A percentile compares a stretch with the other conserved stretches of the same genome.
Conservation (phyloP, 306 rosid genomes). For the Cotoneaster glaucophyllus region DNA sequence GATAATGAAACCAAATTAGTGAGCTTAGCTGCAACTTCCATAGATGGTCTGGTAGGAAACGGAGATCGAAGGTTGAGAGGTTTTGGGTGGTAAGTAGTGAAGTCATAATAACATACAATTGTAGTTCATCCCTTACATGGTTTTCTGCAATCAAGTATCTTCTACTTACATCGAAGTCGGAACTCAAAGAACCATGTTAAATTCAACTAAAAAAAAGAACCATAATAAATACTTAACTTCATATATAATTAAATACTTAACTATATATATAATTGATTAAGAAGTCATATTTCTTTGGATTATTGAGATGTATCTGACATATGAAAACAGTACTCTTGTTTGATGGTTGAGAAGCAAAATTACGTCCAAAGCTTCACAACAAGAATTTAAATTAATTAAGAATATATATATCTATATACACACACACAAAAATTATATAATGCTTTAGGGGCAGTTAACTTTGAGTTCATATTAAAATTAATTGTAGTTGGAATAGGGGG, state of each 20-base stretch:
- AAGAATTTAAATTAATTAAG: neutral
- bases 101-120: neutral
- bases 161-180: neutral
- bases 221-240: neutral
- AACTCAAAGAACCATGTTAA: neutral
- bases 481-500: conserved; percentile 83
- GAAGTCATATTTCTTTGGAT: neutral
- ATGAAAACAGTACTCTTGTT: conserved; percentile 30
- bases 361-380: conserved; percentile 24
- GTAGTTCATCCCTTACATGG: neutral
- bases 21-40: too few species aligned
- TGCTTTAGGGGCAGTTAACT: neutral
- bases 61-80: too few species aligned
- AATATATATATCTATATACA: neutral
- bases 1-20: too few species aligned
- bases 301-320: neutral
- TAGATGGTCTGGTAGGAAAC: too few species aligned
- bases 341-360: conserved; percentile 55
- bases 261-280: neutral
- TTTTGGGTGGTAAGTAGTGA: too few species aligned
- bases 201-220: neutral
- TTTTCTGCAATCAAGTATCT: neutral
- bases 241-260: too few species aligned
- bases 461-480: conserved; percentile 5
- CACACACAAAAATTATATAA: neutral